Evolutionary conservation across 2,329 filamentous ascomycete genomes (phyloP).

Genomic region (Penicillium thymicola): DNA sequence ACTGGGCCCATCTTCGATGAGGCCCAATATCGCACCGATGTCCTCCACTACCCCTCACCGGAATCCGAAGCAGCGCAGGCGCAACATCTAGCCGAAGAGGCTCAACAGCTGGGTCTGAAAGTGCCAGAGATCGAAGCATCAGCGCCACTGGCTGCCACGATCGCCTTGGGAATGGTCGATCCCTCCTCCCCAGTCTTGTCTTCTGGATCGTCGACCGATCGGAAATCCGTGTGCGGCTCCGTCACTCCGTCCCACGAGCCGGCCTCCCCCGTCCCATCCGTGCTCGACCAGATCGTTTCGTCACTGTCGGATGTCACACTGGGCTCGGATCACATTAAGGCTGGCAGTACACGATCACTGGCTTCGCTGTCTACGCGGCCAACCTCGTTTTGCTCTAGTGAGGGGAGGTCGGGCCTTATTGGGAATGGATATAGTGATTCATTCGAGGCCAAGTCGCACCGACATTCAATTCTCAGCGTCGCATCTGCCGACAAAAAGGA

Average conservation of each 20-base stretch:
- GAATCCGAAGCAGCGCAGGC: constrained; percentile 39
- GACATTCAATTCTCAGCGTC: constrained; percentile 29
- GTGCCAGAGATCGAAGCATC: constrained; percentile 32
- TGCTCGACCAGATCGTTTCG: constrained; percentile 30
- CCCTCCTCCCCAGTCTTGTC: constrained; percentile 34
- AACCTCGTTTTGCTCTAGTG: constrained; percentile 38
- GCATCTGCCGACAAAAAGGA: constrained; percentile 30
- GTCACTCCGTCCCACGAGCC: constrained; percentile 24
- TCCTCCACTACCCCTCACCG: constrained; percentile 34
- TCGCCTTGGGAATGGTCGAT: constrained; percentile 35
- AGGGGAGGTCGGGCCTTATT: constrained; percentile 24
- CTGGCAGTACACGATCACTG: constrained; percentile 37
- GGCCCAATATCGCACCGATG: constrained; percentile 36
- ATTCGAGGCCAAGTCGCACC: constrained; percentile 14
- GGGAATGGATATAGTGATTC: constrained; percentile 18
- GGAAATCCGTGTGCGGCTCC: constrained; percentile 28
- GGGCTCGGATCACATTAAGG: constrained; percentile 28
- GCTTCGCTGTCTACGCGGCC: constrained; percentile 40
- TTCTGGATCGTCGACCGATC: constrained; percentile 33
- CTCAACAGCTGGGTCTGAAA: constrained; percentile 37
- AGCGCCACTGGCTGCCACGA: constrained; percentile 36
- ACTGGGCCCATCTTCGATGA: constrained; percentile 31
- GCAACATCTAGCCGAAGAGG: constrained; percentile 38
- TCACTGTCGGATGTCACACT: constrained; percentile 35
- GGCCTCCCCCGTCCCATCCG: constrained; percentile 12